phyloP scores from a whole-genome alignment of 306 rosid species.

The Prunus kanzakura region DNA sequence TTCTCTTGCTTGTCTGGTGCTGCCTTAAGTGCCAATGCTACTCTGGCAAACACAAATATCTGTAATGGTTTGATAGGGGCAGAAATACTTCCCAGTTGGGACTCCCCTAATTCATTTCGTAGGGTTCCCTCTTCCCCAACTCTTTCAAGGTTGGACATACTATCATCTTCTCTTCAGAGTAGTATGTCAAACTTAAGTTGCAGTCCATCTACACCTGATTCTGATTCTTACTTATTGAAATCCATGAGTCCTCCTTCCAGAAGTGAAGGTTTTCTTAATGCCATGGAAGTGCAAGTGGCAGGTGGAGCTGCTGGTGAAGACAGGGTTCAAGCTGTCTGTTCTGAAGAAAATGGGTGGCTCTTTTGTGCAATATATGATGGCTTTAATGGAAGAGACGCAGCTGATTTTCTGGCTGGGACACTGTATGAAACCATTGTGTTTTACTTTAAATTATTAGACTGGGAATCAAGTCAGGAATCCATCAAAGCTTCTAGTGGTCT shows the following conservation, averaged over 20 bases:
- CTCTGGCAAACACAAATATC: slow-evolving; percentile 90
- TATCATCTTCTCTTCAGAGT: slow-evolving; percentile 80
- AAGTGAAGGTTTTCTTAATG: slow-evolving; percentile 73
- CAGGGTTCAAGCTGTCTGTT: slow-evolving; percentile 98
- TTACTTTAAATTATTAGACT: slow-evolving; percentile 54
- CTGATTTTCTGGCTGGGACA: slow-evolving; percentile 96
- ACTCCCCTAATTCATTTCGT: slow-evolving; percentile 90
- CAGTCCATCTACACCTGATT: slow-evolving; percentile 74
- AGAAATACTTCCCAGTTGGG: slow-evolving; percentile 95
- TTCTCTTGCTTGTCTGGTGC: slow-evolving; percentile 99
- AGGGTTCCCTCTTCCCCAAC: slow-evolving; percentile 75
- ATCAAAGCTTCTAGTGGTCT: slow-evolving; percentile 20
- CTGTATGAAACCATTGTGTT: slow-evolving; percentile 76
- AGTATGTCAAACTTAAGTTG: slow-evolving; percentile 78
- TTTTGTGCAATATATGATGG: slow-evolving; percentile 97
- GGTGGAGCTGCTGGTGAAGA: slow-evolving; percentile 99
- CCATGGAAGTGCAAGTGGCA: slow-evolving; percentile 83
- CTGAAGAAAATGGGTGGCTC: slow-evolving; percentile 98
- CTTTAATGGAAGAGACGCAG: slow-evolving; percentile 97
- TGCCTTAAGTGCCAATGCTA: slow-evolving; percentile 93
- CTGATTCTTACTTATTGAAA: slow-evolving; percentile 57
- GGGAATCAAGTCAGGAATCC: slow-evolving; percentile 50
- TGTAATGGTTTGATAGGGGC: slow-evolving; percentile 89
- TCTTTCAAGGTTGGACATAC: slow-evolving; percentile 67
- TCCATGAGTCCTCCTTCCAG: slow-evolving; percentile 57